Evolutionary conservation across 352 stramenopile genomes (phyloP).

Genomic region (Phytophthora boehmeriae): DNA sequence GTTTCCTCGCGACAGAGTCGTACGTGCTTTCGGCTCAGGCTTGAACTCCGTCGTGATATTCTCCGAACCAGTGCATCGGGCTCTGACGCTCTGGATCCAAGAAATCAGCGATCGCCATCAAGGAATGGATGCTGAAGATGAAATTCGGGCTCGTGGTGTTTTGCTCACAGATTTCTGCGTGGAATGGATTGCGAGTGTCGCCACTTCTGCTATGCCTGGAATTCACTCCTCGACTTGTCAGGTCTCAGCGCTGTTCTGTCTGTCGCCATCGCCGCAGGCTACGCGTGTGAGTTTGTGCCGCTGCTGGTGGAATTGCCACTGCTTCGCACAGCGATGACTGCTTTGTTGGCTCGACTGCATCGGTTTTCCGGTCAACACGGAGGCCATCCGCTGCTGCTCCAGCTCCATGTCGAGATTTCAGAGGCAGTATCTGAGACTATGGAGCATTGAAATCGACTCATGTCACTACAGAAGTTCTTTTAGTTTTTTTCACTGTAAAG

Average conservation of each 20-base stretch:
- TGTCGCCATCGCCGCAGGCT: constrained; percentile 9
- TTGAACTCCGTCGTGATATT: neutral
- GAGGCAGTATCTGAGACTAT: neutral
- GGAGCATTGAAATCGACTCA: neutral
- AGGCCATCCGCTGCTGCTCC: constrained; percentile 9
- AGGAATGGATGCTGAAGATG: neutral
- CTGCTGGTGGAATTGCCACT: constrained; percentile 15
- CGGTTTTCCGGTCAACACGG: constrained; percentile 4
- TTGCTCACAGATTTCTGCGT: constrained; percentile 26
- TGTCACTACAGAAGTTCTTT: too few relatives aligned
- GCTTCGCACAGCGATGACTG: constrained; percentile 1
- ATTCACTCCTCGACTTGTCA: neutral
- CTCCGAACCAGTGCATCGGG: constrained; percentile 21
- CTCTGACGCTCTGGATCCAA: constrained; percentile 9
- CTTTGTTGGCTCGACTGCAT: constrained; percentile 17
- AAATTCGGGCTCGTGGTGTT: neutral
- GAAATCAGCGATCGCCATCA: constrained; percentile 3
- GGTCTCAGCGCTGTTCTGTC: constrained; percentile 6
- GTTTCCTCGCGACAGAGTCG: constrained; percentile 5
- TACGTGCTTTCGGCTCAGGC: neutral
- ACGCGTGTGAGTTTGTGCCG: neutral
- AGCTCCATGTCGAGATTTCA: constrained; percentile 16
- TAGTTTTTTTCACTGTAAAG: too few relatives aligned
- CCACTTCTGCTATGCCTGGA: neutral
- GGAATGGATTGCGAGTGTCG: constrained; percentile 10